These are phyloP conservation scores for Aspergillus sclerotiicarbonarius DNA, from an alignment of 495 filamentous ascomycete species.

Conservation along the genomic window DNA sequence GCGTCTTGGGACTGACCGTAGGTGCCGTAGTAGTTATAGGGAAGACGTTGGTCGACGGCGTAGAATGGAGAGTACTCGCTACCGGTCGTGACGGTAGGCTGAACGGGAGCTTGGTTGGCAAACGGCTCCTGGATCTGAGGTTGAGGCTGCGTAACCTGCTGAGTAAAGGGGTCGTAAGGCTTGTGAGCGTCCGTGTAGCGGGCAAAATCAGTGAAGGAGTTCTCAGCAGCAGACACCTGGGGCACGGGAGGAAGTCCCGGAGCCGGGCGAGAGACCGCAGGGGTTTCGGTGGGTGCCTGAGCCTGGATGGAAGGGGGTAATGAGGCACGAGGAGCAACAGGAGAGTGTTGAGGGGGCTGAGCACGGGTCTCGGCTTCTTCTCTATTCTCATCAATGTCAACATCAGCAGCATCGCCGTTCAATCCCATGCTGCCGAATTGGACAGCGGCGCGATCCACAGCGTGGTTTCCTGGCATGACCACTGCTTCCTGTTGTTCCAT, in stretches of 20 bases:
- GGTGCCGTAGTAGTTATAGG: conserved; percentile 76
- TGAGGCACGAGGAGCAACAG: conserved; percentile 87
- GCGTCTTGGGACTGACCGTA: conserved; percentile 83
- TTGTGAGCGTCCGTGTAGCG: conserved; percentile 80
- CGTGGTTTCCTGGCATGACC: conserved; percentile 98
- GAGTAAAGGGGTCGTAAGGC: conserved; percentile 82
- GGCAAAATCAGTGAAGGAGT: conserved; percentile 56
- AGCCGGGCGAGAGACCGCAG: conserved; percentile 64
- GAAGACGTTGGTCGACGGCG: conserved; percentile 73
- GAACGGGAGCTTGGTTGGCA: conserved; percentile 53
- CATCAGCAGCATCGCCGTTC: conserved; percentile 67
- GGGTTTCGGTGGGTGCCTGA: conserved; percentile 51
- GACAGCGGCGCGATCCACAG: conserved; percentile 88
- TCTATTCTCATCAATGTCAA: conserved; percentile 88
- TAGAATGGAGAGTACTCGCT: conserved; percentile 86
- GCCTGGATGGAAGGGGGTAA: conserved; percentile 69
- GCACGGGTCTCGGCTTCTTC: conserved; percentile 94
- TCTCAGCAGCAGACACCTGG: conserved; percentile 48
- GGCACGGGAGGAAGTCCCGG: conserved; percentile 67
- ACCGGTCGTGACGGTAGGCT: conserved; percentile 59
- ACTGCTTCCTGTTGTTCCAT: conserved; percentile 96
- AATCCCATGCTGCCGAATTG: conserved; percentile 96
- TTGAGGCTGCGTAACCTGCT: conserved; percentile 70
- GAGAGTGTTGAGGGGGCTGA: conserved; percentile 92
- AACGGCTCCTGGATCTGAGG: conserved; percentile 55